Conservation (phyloP, 2,329 filamentous ascomycete species). For the Myrmaecium sp. region DNA sequence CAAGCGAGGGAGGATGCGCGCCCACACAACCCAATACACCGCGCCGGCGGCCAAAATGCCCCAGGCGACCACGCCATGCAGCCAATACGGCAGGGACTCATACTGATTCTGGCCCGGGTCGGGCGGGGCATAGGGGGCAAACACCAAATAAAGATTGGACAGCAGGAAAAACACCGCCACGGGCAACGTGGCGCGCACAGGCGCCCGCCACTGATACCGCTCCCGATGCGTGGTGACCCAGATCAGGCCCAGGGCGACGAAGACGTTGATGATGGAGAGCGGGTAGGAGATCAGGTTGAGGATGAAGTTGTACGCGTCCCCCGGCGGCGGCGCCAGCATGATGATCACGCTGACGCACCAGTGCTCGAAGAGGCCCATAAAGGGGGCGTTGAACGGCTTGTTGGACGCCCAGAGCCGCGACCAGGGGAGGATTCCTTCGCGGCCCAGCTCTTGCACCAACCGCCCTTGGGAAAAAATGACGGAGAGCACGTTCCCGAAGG, state of each 20-base stretch:
- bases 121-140: constrained; percentile 36
- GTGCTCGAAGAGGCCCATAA: constrained; percentile 45
- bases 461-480: constrained; percentile 54
- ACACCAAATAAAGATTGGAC: constrained; percentile 34
- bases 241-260: constrained; percentile 32
- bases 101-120: constrained; percentile 32
- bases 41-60: constrained; percentile 32
- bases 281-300: constrained; percentile 46
- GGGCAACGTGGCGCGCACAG: constrained; percentile 32
- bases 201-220: constrained; percentile 31
- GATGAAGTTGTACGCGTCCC: constrained; percentile 47
- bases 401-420: constrained; percentile 47
- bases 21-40: constrained; percentile 36
- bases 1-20: constrained; percentile 28
- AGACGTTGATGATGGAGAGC: constrained; percentile 37
- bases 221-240: constrained; percentile 27
- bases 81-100: constrained; percentile 33
- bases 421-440: constrained; percentile 49
- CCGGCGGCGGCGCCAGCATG: constrained; percentile 49
- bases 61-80: constrained; percentile 36
- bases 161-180: constrained; percentile 36
- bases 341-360: constrained; percentile 48
- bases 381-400: constrained; percentile 44
- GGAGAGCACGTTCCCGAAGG: constrained; percentile 49
- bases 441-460: constrained; percentile 47